Base-by-base conservation (phyloP, 2,329 filamentous ascomycete genomes). In the Sclerotinia sclerotiorum region DNA sequence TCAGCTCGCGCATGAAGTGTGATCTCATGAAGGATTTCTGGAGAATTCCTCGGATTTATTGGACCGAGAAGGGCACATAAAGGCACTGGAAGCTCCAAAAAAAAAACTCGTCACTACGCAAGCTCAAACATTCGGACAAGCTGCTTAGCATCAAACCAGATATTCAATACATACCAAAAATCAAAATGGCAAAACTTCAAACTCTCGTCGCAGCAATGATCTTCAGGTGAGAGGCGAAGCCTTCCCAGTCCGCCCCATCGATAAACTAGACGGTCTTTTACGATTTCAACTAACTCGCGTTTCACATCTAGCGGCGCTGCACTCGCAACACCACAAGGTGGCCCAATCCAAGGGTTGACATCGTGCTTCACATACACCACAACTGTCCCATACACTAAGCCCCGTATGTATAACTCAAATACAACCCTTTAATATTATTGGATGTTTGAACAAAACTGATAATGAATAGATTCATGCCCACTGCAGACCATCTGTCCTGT, bases 321-420 rank as follows among this genome's bases (percentile, higher is more conserved):
- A 44, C n/a, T 67, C 32, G 67, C 69, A 32, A 49, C 67, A 21
- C 69, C 69, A 54, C 56, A 49, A 64, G 62, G 17, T 65, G 64
- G 52, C 63, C 49, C 55, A 68, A 17, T 57, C 58, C 55, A 70
- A 64, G n/a, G 32, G 21, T 51, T 19, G 15, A 62, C 46, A 32
- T 68, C 68, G 24, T 74, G 71, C 65, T 74, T 49, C 54, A 68
- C 46, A 21, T 58, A 46, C 21, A 69, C 63, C n/a, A 54, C 46
- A 39, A 66, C 55, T 44, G 67, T 60, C 7, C 24, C 44, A 32
- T 21, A 19, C 15, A 68, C 65, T 24, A 44, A 48, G 6, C 42
- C 15, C 24, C 29, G 67, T 68, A 57, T n/a, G 46, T 44, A 54
- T 32, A 29, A 10, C 32, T 21, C 5, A 65, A 27, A 46, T 11